phyloP scores from a whole-genome alignment of 208 protist species.

The Crithidia bombi region DNA sequence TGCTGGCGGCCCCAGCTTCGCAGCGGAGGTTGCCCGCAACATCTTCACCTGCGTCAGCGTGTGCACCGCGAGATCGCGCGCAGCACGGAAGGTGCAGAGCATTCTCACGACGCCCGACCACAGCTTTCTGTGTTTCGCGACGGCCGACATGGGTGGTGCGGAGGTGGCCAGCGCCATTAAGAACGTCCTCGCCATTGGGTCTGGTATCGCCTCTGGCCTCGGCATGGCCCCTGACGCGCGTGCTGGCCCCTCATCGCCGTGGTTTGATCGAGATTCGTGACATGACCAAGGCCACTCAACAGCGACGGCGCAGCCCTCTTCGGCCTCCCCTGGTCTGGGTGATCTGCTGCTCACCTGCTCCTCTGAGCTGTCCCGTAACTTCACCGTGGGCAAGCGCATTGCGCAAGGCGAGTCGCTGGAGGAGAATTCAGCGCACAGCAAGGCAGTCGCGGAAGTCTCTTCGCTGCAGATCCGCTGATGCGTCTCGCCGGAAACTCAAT shows the following conservation, averaged over 20 bases:
- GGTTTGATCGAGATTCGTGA: slow-evolving; percentile 88
- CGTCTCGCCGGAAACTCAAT: slow-evolving; percentile 54
- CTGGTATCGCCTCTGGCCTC: slow-evolving; percentile 70
- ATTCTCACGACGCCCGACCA: slow-evolving; percentile 76
- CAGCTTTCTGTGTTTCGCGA: slow-evolving; percentile 84
- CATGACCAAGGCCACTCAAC: slow-evolving; percentile 75
- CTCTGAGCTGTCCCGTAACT: slow-evolving; percentile 90
- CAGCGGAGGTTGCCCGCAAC: slow-evolving; percentile 83
- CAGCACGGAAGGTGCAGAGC: slow-evolving; percentile 67
- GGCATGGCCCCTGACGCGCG: slow-evolving; percentile 79
- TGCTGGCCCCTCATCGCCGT: slow-evolving; percentile 81
- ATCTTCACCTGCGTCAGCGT: slow-evolving; percentile 82
- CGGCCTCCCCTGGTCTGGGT: slow-evolving; percentile 87
- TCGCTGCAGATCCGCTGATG: slow-evolving; percentile 74
- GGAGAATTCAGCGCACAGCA: slow-evolving; percentile 62
- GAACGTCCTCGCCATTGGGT: slow-evolving; percentile 91
- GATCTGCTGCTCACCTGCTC: slow-evolving; percentile 92
- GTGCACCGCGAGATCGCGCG: slow-evolving; percentile 60
- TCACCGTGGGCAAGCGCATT: slow-evolving; percentile 82
- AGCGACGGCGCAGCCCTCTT: slow-evolving; percentile 83
- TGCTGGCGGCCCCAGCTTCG: slow-evolving; percentile 91
- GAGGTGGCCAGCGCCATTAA: slow-evolving; percentile 92
- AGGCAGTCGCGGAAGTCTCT: slow-evolving; percentile 81
- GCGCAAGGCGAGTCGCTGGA: slow-evolving; percentile 74
- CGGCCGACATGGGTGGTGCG: slow-evolving; percentile 83